Conservation (phyloP, 106 monocot genomes). For the Platanthera zijinensis region DNA sequence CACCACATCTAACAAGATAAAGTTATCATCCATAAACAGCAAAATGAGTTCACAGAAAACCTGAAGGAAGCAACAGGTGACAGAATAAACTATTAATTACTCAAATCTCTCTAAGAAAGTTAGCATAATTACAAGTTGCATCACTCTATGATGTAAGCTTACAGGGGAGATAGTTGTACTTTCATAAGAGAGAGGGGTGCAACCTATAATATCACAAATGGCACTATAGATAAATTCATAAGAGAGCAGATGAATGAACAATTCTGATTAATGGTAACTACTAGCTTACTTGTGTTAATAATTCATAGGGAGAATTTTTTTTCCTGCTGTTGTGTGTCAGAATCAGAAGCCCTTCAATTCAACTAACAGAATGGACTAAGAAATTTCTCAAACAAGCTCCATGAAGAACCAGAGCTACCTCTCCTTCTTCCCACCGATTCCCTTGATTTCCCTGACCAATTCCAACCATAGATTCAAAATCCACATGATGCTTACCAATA, state of each 20-base stretch:
- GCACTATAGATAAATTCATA: neutral
- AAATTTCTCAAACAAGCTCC: neutral
- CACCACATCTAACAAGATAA: no score
- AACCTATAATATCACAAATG: no score
- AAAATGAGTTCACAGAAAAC: neutral
- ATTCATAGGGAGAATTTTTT: neutral
- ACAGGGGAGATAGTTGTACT: no score
- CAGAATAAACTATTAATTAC: neutral
- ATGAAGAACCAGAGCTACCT: conserved; percentile 13
- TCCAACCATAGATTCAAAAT: conserved; percentile 71
- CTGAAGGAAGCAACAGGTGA: neutral
- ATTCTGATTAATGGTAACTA: neutral
- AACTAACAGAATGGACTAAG: neutral
- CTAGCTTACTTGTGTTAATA: neutral
- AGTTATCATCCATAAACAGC: no score
- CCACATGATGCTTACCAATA: conserved; percentile 86
- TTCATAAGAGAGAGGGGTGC: no score
- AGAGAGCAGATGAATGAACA: neutral
- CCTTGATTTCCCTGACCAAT: conserved; percentile 36
- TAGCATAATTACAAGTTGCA: no score
- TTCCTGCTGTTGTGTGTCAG: neutral
- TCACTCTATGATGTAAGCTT: no score
- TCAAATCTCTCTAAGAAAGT: no score
- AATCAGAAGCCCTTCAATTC: neutral
- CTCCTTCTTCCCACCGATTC: conserved; percentile 31